Evolutionary conservation across 2,329 filamentous ascomycete species (phyloP).

Genomic region (Fusarium penzigii): DNA sequence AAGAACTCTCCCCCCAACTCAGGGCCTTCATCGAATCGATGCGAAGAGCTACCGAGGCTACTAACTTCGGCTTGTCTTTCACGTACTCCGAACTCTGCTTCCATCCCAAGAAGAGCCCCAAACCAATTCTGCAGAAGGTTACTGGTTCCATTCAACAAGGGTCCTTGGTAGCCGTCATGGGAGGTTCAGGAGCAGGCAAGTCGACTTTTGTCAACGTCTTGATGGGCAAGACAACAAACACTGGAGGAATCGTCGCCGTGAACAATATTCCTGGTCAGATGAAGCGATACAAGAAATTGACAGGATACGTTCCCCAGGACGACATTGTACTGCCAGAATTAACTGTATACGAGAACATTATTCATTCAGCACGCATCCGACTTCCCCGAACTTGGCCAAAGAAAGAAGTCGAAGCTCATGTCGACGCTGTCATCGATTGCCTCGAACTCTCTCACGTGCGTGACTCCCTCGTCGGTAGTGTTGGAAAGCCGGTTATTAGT

Average conservation of each 20-base stretch:
- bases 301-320: slow-evolving; percentile 63
- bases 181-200: slow-evolving; percentile 60
- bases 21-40: slow-evolving; percentile 54
- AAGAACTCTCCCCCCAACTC: slow-evolving; percentile 37
- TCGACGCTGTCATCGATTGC: slow-evolving; percentile 58
- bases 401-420: slow-evolving; percentile 50
- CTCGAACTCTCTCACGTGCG: slow-evolving; percentile 53
- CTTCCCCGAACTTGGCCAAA: slow-evolving; percentile 54
- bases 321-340: slow-evolving; percentile 61
- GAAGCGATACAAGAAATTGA: slow-evolving; percentile 57
- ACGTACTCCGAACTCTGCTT: slow-evolving; percentile 52
- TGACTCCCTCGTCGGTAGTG: slow-evolving; percentile 52
- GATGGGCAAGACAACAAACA: slow-evolving; percentile 59
- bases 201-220: slow-evolving; percentile 61
- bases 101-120: slow-evolving; percentile 45
- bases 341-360: slow-evolving; percentile 62
- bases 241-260: slow-evolving; percentile 51
- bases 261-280: slow-evolving; percentile 52
- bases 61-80: slow-evolving; percentile 55
- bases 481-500: slow-evolving; percentile 52
- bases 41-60: slow-evolving; percentile 50
- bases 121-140: slow-evolving; percentile 52
- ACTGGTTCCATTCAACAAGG: slow-evolving; percentile 56
- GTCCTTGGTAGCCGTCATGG: slow-evolving; percentile 60
- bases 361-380: slow-evolving; percentile 57